Conservation (phyloP, 2,329 filamentous ascomycete species). For the Bipolaris gigantea region DNA sequence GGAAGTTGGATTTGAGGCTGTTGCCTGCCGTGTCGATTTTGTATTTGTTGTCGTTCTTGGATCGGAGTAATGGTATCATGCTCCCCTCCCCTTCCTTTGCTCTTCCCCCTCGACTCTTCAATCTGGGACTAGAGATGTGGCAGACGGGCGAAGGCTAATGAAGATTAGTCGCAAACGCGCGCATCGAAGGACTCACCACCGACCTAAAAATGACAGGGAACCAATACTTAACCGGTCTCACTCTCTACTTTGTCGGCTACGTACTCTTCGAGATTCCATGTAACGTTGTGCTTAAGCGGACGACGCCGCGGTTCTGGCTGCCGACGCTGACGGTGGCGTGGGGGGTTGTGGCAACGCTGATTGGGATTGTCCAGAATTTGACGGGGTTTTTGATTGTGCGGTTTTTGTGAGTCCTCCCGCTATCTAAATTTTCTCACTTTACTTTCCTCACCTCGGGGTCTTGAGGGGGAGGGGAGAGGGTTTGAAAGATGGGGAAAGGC, state of each 20-base stretch:
- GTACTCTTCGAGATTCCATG: constrained; percentile 59
- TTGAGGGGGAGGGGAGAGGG: too few species aligned
- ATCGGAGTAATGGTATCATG: constrained; percentile 41
- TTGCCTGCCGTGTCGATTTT: constrained; percentile 49
- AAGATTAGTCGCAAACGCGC: constrained; percentile 50
- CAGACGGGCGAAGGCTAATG: neutral
- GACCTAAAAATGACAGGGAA: constrained; percentile 43
- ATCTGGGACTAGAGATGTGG: too few species aligned
- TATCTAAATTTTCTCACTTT: neutral
- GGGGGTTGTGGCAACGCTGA: constrained; percentile 56
- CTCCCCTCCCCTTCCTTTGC: too few species aligned
- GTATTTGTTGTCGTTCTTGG: constrained; percentile 47
- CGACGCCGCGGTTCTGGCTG: constrained; percentile 54
- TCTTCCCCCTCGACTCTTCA: neutral
- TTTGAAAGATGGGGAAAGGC: neutral
- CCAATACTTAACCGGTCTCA: constrained; percentile 67
- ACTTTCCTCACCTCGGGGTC: neutral
- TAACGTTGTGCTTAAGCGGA: constrained; percentile 62
- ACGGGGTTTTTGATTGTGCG: constrained; percentile 51
- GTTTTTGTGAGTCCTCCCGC: constrained; percentile 51
- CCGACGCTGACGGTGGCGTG: constrained; percentile 54
- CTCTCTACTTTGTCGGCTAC: constrained; percentile 64
- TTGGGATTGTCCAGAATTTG: constrained; percentile 53
- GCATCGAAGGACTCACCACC: constrained; percentile 42
- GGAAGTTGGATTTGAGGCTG: constrained; percentile 55